Evolutionary conservation across 305 asterid genomes (phyloP), one percentile per base, ranked within the genome.

Genomic region (Rubia tinctorum): DNA sequence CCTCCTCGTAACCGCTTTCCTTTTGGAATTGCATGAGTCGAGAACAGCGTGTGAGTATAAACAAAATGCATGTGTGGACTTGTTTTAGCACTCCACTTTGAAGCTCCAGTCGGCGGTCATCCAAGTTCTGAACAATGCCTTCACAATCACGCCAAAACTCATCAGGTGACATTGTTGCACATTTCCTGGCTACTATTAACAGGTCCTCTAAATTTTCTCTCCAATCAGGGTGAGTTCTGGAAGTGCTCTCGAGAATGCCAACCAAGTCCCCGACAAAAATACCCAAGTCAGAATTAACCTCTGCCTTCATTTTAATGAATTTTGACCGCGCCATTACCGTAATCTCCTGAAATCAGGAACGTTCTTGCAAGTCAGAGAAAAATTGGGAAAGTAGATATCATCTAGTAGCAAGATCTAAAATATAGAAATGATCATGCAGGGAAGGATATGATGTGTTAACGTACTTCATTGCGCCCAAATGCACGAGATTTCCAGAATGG

Each of bases 401-500:
- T 56, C 39, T 18, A 17, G 27, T 39, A 13, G 53, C 17, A 45
- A 47, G 68, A 70, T 63, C 37, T 39, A 45, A 22, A 45, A 45
- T 23, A 55, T 22, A 22, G 59, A 45, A 51, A 27, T 7, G 18
- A 43, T 49, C 62, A 45, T 0, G 18, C 39, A 23, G 0, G 23
- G 68, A n/a, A 37, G 42, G 53, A 73, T 62, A 80, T 74, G 76
- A 79, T 79, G 77, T 65, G 73, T 74, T 80, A 82, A 79, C 95
- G 82, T 91, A 95, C 99, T 86, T 91, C 95, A 84, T 82, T 79
- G 78, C 86, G 96, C 72, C 97, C 98, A 53, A 87, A 75, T 79
- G 93, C 96, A 40, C 97, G 99, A 72, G 98, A 88, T 80, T 90
- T 95, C 99, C 99, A 91, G 71, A 92, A 87, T 69, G 99, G 99